Percentiles rank a stretch among this genome's conserved stretches.
Evolutionary conservation across 2,329 filamentous ascomycete genomes (phyloP).

Genomic region (Beauveria rudraprayagi): DNA sequence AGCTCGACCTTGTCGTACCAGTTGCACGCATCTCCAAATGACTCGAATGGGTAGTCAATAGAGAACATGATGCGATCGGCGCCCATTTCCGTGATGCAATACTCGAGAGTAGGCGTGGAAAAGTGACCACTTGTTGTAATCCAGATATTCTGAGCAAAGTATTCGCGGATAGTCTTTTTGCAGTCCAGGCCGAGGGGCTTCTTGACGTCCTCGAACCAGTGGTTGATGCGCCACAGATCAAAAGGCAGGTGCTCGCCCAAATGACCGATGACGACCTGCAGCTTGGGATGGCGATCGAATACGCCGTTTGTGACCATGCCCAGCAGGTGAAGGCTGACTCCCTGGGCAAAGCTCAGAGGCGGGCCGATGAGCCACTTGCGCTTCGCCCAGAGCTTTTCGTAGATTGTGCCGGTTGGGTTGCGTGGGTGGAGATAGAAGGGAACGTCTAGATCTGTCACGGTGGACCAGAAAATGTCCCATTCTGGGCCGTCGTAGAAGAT

Average conservation of each 20-base stretch:
- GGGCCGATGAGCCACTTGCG: slow-evolving; percentile 53
- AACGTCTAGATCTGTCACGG: slow-evolving; percentile 50
- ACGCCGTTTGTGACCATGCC: slow-evolving; percentile 42
- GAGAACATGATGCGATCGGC: slow-evolving; percentile 44
- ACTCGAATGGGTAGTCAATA: slow-evolving; percentile 46
- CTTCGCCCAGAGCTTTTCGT: slow-evolving; percentile 51
- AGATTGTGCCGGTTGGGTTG: slow-evolving; percentile 46
- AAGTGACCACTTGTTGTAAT: slow-evolving; percentile 51
- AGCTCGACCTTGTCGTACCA: slow-evolving; percentile 33
- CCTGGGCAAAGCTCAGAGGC: slow-evolving; percentile 50
- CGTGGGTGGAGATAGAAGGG: slow-evolving; percentile 58
- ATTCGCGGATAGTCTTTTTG: slow-evolving; percentile 42
- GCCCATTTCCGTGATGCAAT: slow-evolving; percentile 39
- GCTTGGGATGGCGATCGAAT: slow-evolving; percentile 39
- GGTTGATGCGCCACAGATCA: slow-evolving; percentile 42
- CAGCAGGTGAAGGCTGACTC: slow-evolving; percentile 49
- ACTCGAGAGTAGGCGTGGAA: slow-evolving; percentile 43
- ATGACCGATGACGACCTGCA: slow-evolving; percentile 40
- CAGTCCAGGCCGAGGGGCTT: slow-evolving; percentile 39
- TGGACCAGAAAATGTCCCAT: slow-evolving; percentile 55
- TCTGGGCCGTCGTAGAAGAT: slow-evolving; percentile 56
- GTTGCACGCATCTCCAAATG: slow-evolving; percentile 31
- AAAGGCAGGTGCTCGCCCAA: slow-evolving; percentile 42
- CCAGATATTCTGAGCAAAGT: slow-evolving; percentile 48
- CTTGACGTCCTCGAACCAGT: slow-evolving; percentile 49